Evolutionary conservation across 2,329 filamentous ascomycete species (phyloP), one percentile per base, ranked within the genome.

Genomic region (Venturia nashicola): DNA sequence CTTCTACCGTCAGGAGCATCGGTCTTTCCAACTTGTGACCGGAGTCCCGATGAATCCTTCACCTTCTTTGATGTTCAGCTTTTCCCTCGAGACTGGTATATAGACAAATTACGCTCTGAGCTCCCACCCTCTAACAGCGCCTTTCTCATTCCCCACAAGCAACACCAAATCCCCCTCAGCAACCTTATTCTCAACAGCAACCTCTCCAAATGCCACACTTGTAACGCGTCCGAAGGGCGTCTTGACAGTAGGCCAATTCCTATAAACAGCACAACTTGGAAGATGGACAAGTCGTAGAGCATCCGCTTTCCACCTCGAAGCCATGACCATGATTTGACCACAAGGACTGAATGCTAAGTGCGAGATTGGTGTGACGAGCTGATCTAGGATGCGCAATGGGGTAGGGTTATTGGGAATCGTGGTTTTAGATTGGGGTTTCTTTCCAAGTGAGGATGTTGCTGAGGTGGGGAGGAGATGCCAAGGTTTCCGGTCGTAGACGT

Each of bases 211-310:
- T 20, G 79, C 77, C 67, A 83, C 71, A 12, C 77, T 72, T 2
- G 90, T 89, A 68, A 97, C 86, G 65, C 91, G 82, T 0, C 94
- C 94, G 66, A 99, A 76, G 0, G 92, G 91, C 64, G 94, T 99
- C 73, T 89, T 87, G 67, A 86, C 84, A 63, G 93, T 99, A 32
- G 94, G 94, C 94, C 94, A 99, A 76, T 99, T 99, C 71, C 87
- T 86, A 80, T 94, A 99, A 23, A 97, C 90, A 1, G 91, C 96
- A 74, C 91, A 96, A 69, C 85, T 92, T 0, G 93, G 92, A 68
- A 99, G 77, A 75, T 99, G 94, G 40, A 93, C 91, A 68, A 99
- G 77, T 71, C 89, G 83, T 73, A 99, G 77, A 0, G 92, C 90
- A 76, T 97, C 91, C 72, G 88, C 88, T 81, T 96, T 96, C 82